Conservation (phyloP, 2,329 filamentous ascomycete species). For the Cladorrhinum sp. region DNA sequence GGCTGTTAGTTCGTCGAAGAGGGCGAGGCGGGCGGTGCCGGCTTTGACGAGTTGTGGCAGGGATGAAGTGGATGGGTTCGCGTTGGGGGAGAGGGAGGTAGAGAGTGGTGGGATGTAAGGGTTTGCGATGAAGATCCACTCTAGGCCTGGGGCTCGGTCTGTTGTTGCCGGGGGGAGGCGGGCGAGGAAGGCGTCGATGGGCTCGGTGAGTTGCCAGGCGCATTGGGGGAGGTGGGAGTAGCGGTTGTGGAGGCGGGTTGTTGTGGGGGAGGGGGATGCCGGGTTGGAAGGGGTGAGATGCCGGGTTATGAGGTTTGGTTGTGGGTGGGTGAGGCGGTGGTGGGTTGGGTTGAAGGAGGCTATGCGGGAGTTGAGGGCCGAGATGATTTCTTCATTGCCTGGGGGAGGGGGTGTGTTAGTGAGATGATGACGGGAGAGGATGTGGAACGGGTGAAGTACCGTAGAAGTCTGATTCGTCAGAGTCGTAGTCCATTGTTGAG, state of each 20-base stretch:
- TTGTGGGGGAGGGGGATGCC: background rate
- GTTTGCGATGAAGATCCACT: constrained; percentile 73
- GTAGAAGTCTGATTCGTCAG: constrained; percentile 47
- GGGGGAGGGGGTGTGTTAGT: constrained; percentile 4
- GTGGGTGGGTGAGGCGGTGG: constrained; percentile 44
- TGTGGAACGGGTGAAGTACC: constrained; percentile 37
- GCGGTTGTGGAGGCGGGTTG: constrained; percentile 51
- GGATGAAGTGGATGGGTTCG: constrained; percentile 28
- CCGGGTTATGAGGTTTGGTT: background rate
- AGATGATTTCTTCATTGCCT: constrained; percentile 55
- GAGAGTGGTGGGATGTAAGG: constrained; percentile 46
- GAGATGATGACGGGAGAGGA: background rate
- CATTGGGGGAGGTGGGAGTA: constrained; percentile 48
- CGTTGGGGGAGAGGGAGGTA: constrained; percentile 29
- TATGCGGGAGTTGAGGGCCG: constrained; percentile 48
- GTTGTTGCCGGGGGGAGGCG: constrained; percentile 68
- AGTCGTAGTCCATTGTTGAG: constrained; percentile 44
- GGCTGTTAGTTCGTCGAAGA: constrained; percentile 48
- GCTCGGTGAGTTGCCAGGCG: constrained; percentile 52
- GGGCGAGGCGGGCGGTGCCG: constrained; percentile 49
- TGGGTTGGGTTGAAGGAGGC: constrained; percentile 46
- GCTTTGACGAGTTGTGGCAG: constrained; percentile 48
- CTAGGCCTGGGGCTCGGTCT: constrained; percentile 43
- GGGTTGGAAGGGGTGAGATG: constrained; percentile 5
- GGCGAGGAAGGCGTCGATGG: constrained; percentile 51